Conservation (phyloP, 1,284 basidiomycete genomes). For the Trichosporon ovoides region DNA sequence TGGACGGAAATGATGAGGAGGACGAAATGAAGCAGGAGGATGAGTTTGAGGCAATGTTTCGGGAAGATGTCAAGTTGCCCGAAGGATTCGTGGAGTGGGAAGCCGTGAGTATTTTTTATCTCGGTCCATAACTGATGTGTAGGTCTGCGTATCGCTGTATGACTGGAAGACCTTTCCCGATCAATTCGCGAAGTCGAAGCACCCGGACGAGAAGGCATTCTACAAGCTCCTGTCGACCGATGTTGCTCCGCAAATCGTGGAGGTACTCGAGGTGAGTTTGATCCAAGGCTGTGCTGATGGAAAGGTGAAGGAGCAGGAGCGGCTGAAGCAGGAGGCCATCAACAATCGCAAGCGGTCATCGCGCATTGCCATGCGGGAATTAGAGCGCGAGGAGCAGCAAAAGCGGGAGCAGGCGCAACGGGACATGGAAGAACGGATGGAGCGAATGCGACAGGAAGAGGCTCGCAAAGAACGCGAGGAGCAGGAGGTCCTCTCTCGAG, state of each 20-base stretch:
- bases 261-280: slow-evolving; percentile 43
- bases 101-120: slow-evolving; percentile 36
- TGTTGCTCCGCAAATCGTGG: slow-evolving; percentile 50
- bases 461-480: slow-evolving; percentile 34
- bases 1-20: slow-evolving; percentile 1
- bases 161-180: slow-evolving; percentile 52
- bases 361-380: slow-evolving; percentile 52
- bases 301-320: slow-evolving; percentile 45
- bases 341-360: slow-evolving; percentile 53
- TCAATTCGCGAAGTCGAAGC: slow-evolving; percentile 50
- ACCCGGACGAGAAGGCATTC: slow-evolving; percentile 53
- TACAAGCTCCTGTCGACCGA: slow-evolving; percentile 48
- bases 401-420: slow-evolving; percentile 46
- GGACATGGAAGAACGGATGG: slow-evolving; percentile 52
- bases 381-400: slow-evolving; percentile 50
- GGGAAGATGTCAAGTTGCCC: slow-evolving; percentile 37
- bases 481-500: slow-evolving; percentile 36
- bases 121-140: neutral
- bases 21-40: slow-evolving; percentile 6
- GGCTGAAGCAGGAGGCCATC: slow-evolving; percentile 48
- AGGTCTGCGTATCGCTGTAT: slow-evolving; percentile 52
- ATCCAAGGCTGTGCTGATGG: neutral
- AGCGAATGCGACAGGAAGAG: slow-evolving; percentile 45
- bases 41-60: slow-evolving; percentile 16
- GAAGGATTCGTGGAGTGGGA: slow-evolving; percentile 51